These are phyloP conservation scores for Cytospora piceae DNA, from an alignment of 2,329 filamentous ascomycete species.

Conservation along the genomic window DNA sequence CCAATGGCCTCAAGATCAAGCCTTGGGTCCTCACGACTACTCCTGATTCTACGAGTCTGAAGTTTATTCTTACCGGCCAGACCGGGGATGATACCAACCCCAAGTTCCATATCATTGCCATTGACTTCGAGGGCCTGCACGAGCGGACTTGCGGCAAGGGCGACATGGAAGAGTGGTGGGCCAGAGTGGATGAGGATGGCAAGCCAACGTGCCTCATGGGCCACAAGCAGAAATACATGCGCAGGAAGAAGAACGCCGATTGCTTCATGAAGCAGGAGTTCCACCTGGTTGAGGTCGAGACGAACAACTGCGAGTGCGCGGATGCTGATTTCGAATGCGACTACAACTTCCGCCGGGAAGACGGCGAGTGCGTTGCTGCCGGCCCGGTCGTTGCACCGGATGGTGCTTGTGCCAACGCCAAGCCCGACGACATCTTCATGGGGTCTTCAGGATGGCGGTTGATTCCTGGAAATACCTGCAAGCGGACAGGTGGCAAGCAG, in stretches of 20 bases:
- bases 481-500: conserved; percentile 60
- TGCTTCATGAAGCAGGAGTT: conserved; percentile 90
- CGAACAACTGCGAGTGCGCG: conserved; percentile 78
- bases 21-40: conserved; percentile 82
- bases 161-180: conserved; percentile 88
- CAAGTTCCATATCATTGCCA: conserved; percentile 67
- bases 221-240: conserved; percentile 83
- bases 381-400: conserved; percentile 68
- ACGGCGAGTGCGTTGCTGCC: conserved; percentile 68
- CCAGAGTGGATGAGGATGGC: conserved; percentile 77
- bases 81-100: conserved; percentile 51
- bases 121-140: conserved; percentile 84
- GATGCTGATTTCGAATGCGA: conserved; percentile 93
- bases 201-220: conserved; percentile 93
- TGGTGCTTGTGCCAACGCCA: conserved; percentile 69
- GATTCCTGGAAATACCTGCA: conserved; percentile 82
- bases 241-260: conserved; percentile 83
- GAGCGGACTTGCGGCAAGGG: conserved; percentile 75
- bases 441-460: conserved; percentile 90
- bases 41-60: conserved; percentile 88
- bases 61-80: conserved; percentile 78
- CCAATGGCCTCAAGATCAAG: conserved; percentile 66
- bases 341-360: conserved; percentile 80
- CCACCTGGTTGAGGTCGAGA: conserved; percentile 72
- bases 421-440: conserved; percentile 72